A percentile compares a stretch with the other conserved stretches of the same genome.
These are phyloP conservation scores for Sphaerulina musiva DNA, from an alignment of 2,329 filamentous ascomycete species.

Conservation along the genomic window DNA sequence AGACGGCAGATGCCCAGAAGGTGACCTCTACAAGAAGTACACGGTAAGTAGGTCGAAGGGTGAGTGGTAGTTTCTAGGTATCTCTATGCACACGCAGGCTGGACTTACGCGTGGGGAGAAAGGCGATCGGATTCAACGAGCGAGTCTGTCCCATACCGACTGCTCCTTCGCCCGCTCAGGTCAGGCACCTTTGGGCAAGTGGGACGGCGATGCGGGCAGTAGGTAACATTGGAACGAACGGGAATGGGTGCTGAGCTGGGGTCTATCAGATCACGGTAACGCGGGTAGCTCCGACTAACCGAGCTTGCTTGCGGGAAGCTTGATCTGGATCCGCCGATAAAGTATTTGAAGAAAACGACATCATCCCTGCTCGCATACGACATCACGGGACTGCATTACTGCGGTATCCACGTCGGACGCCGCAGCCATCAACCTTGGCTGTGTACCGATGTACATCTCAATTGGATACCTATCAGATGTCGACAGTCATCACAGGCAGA, in stretches of 20 bases:
- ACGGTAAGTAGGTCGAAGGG: too few relatives aligned
- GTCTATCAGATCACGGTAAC: too few relatives aligned
- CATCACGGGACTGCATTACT: background rate
- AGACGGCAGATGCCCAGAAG: slow-evolving; percentile 67
- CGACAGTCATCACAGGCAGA: too few relatives aligned
- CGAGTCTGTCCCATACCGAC: slow-evolving; percentile 3
- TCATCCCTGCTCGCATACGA: background rate
- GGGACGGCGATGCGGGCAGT: too few relatives aligned
- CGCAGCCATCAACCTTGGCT: background rate
- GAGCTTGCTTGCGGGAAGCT: background rate
- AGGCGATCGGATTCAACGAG: slow-evolving; percentile 53
- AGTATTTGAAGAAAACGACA: background rate
- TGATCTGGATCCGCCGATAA: background rate
- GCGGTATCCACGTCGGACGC: background rate
- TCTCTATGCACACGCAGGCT: too few relatives aligned
- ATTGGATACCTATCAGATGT: too few relatives aligned
- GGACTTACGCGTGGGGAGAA: slow-evolving; percentile 56
- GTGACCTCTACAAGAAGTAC: slow-evolving; percentile 53
- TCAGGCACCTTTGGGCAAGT: too few relatives aligned
- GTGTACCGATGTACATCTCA: background rate
- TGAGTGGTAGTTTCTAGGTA: background rate
- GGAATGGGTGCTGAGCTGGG: too few relatives aligned
- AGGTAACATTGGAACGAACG: too few relatives aligned
- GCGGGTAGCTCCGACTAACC: too few relatives aligned
- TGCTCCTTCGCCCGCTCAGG: background rate